phyloP scores from a whole-genome alignment of 2,329 filamentous ascomycete genomes.

The Microthyrium microscopicum region DNA sequence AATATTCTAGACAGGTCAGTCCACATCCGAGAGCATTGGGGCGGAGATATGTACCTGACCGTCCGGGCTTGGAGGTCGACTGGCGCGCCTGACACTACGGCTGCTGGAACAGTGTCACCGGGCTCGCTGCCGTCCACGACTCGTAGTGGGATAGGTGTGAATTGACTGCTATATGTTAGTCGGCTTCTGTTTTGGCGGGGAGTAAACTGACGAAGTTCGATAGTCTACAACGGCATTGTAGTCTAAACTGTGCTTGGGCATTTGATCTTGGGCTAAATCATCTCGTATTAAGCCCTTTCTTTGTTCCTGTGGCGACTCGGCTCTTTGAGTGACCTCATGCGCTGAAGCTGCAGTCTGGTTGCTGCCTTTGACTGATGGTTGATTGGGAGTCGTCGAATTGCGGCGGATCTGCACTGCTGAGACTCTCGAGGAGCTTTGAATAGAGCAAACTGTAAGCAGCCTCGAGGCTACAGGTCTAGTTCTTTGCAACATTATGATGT shows the following conservation, averaged over 20 bases:
- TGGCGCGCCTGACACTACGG: slow-evolving; percentile 79
- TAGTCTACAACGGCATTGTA: slow-evolving; percentile 71
- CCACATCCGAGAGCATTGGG: no score
- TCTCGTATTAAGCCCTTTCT: no score
- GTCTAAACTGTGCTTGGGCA: slow-evolving; percentile 55
- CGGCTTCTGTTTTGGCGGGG: neutral
- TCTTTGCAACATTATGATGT: no score
- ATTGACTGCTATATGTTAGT: slow-evolving; percentile 41
- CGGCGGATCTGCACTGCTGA: no score
- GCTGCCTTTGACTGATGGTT: no score
- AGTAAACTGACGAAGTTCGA: slow-evolving; percentile 61
- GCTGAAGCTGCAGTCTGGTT: no score
- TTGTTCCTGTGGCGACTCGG: no score
- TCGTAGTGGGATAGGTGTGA: slow-evolving; percentile 76
- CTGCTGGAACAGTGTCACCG: slow-evolving; percentile 56
- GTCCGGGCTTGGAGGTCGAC: slow-evolving; percentile 85
- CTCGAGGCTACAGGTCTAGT: no score
- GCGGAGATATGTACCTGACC: slow-evolving; percentile 51
- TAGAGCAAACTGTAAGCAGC: no score
- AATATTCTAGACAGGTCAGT: slow-evolving; percentile 60
- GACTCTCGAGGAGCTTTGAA: no score
- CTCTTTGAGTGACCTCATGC: no score
- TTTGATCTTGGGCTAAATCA: slow-evolving; percentile 32
- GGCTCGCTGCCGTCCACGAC: slow-evolving; percentile 86
- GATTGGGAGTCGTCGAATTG: no score